Evolutionary conservation across 1,284 basidiomycete genomes (phyloP), one percentile per base, ranked within the genome.

Genomic region (Sanghuangporus sanghuang): DNA sequence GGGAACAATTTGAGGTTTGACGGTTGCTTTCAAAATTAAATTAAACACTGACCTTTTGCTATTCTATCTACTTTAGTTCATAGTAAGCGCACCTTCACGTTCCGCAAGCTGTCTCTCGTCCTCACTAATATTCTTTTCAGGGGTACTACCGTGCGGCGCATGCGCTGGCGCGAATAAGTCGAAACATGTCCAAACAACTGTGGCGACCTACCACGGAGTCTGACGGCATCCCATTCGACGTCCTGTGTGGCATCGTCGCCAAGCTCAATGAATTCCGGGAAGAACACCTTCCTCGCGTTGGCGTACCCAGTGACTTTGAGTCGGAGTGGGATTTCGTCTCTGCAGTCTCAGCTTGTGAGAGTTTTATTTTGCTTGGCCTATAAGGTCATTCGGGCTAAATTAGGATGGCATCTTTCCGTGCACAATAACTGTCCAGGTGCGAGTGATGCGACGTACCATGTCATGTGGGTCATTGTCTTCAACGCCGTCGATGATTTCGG

Each of bases 311-410:
- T 62, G 87, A 90, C 70, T 92, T 93, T 75, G 87, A 90, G 58
- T 83, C 85, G 2, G 84, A 89, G 65, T 96, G 95, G 94, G 92
- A 95, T 71, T 97, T 96, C 70, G 86, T 94, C 40, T 89, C 90
- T 52, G 93, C 86, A 1, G 85, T 90, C 35, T 84, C 83, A 40
- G 85, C 87, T 2, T 87, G 85, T 91, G 70, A 71, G 87, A 78
- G 2, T 59, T 38, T 54, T n/a, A 36, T 35, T 54, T n/a, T n/a
- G 32, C 16, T 18, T n/a, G 32, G 18, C 53, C 53, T 54, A 54
- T 54, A 38, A 32, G 53, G 53, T 36, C n/a, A 2, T 1, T 35
- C 32, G 11, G 32, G 53, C 35, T 54, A 54, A 54, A 36, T 54
- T n/a, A n/a, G 32, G 32, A 27, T 38, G 36, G 38, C 53, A n/a